Evolutionary conservation across 148 eudicot species (phyloP).

Genomic region (Silene uniflora): DNA sequence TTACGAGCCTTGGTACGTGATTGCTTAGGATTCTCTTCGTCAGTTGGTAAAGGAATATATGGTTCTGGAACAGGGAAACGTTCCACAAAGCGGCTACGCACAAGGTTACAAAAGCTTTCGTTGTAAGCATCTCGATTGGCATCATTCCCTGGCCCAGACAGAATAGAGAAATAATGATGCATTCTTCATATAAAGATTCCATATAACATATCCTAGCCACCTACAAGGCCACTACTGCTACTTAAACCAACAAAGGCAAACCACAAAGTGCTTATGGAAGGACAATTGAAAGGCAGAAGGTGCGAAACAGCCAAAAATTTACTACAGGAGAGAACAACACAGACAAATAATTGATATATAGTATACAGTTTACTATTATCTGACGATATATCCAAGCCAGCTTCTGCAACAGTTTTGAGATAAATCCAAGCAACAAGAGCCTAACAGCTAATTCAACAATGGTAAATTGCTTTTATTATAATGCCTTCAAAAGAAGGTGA

Average conservation of each 20-base stretch:
- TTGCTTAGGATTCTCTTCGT: conserved; percentile 48
- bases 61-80: conserved; percentile 84
- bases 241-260: neutral
- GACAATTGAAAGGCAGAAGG: neutral
- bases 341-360: neutral
- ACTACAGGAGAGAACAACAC: neutral
- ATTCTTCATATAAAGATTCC: neutral
- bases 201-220: neutral
- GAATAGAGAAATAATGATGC: neutral
- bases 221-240: neutral
- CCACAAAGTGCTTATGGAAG: neutral
- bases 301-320: neutral
- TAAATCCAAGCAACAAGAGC: neutral
- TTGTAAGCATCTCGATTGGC: conserved; percentile 32
- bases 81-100: conserved; percentile 54
- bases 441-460: neutral
- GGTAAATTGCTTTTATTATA: neutral
- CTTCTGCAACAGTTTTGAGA: neutral
- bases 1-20: conserved; percentile 42
- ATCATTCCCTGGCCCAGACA: conserved; percentile 35
- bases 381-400: neutral
- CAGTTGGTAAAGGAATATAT: conserved; percentile 38
- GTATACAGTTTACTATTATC: neutral
- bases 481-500: neutral
- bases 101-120: conserved; percentile 57